phyloP scores from a whole-genome alignment of 345 rosid species.

The Citrus inodora region DNA sequence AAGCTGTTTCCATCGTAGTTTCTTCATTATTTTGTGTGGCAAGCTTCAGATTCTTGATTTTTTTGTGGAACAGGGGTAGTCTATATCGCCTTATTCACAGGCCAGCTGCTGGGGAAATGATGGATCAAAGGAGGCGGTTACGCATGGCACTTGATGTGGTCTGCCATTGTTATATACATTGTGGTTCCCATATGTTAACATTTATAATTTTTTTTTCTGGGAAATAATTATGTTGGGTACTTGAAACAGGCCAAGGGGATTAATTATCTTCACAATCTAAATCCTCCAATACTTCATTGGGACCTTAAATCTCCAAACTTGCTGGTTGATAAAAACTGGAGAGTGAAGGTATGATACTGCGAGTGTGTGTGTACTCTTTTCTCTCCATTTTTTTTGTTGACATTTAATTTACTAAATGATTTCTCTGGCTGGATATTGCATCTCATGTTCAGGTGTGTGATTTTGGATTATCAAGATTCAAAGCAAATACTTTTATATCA shows the following conservation, averaged over 20 bases:
- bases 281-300: conserved; percentile 95
- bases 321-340: conserved; percentile 95
- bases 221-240: conserved; percentile 9
- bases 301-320: conserved; percentile 95
- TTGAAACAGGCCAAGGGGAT: conserved; percentile 88
- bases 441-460: conserved; percentile 68
- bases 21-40: not conserved
- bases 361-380: no score
- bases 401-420: not conserved
- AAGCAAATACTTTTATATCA: conserved; percentile 80
- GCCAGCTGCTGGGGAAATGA: conserved; percentile 75
- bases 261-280: conserved; percentile 89
- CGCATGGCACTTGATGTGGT: conserved; percentile 98
- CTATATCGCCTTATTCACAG: conserved; percentile 82
- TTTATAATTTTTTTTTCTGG: not conserved
- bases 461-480: conserved; percentile 95
- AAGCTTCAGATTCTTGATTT: conserved; percentile 10
- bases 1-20: not conserved
- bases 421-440: not conserved
- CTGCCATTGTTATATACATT: conserved; percentile 21
- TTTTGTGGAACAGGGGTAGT: conserved; percentile 70
- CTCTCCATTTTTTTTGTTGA: not conserved
- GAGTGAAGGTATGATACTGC: conserved; percentile 61
- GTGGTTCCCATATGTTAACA: not conserved
- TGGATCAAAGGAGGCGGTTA: conserved; percentile 82